Evolutionary conservation across 108 stramenopile genomes (phyloP), one percentile per base, ranked within the genome.

Genomic region (Skeletonema menzelii): DNA sequence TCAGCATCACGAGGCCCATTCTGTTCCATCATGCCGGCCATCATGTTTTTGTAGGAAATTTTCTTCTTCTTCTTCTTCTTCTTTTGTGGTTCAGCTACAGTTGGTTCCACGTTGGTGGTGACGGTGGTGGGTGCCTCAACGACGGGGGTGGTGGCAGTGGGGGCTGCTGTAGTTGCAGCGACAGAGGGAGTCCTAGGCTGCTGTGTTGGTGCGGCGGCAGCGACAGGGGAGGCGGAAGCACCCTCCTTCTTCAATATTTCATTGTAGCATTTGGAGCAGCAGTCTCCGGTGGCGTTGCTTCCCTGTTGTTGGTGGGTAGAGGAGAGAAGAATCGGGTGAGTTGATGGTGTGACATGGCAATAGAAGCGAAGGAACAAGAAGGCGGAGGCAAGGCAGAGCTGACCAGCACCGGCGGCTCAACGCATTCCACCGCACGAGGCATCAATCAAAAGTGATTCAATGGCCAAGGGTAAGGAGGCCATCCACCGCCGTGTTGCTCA

Each of bases 1-100:
- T 88, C 85, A 19, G 69, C 80, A 62, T 91, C 86, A 6, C 77
- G 77, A 5, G 61, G 15, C 3, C 70, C 75, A 40, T 74, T 79
- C 64, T 72, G 63, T 47, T 59, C 56, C 73, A 81, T 71, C 88
- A 94, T 91, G 27, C 78, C 82, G 2, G 86, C 84, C 79, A 96
- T 82, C 92, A 96, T 92, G 47, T 76, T 75, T 76, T 96, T 96
- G 83, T 96, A 96, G 26, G 80, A 86, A 8, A 86, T 26, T 82
- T 95, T 96, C 83, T 96, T 93, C 82, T 91, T 96, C 65, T 93
- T 93, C 84, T 92, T 93, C 75, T 84, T 88, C 84, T 93, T 89
- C 65, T 76, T 85, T 4, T 53, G 19, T 10, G 57, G 69, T 13
- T 55, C 71, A 8, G 61, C 85, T 22, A 27, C 66, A 1, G 75